Evolutionary conservation across 768 basidiomycete species (phyloP).

Genomic region (Suillus hirtellus): DNA sequence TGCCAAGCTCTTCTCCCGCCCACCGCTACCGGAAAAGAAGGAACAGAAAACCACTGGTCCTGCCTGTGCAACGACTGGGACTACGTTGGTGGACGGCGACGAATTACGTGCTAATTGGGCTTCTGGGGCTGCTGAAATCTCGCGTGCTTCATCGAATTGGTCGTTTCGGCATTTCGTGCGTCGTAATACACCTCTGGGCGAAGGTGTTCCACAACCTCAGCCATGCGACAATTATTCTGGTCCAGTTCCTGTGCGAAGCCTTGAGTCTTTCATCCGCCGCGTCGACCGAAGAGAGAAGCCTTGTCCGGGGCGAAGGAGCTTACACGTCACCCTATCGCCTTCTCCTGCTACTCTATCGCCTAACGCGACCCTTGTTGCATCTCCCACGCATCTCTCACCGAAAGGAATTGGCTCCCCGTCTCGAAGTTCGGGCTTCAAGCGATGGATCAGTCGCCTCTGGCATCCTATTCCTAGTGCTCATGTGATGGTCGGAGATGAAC

Average conservation of each 20-base stretch:
- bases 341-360: background rate
- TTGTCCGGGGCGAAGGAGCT: background rate
- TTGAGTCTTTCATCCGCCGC: slow-evolving; percentile 2
- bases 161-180: background rate
- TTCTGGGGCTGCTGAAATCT: background rate
- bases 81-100: background rate
- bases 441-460: slow-evolving; percentile 12
- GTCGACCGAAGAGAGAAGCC: background rate
- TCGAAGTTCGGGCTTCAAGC: slow-evolving; percentile 5
- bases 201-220: background rate
- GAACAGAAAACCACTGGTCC: background rate
- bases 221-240: background rate
- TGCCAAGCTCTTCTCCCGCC: background rate
- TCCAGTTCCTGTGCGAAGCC: background rate
- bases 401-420: slow-evolving; percentile 3
- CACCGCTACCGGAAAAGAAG: background rate
- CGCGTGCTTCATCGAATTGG: background rate
- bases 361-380: slow-evolving; percentile 9
- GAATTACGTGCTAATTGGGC: background rate
- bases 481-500: slow-evolving; percentile 7
- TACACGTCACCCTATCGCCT: background rate
- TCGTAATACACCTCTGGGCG: background rate
- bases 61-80: background rate
- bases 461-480: slow-evolving; percentile 9
- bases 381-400: background rate